Evolutionary conservation across 352 stramenopile genomes (phyloP), one percentile per base, ranked within the genome.

Genomic region (Phytophthora idaei): DNA sequence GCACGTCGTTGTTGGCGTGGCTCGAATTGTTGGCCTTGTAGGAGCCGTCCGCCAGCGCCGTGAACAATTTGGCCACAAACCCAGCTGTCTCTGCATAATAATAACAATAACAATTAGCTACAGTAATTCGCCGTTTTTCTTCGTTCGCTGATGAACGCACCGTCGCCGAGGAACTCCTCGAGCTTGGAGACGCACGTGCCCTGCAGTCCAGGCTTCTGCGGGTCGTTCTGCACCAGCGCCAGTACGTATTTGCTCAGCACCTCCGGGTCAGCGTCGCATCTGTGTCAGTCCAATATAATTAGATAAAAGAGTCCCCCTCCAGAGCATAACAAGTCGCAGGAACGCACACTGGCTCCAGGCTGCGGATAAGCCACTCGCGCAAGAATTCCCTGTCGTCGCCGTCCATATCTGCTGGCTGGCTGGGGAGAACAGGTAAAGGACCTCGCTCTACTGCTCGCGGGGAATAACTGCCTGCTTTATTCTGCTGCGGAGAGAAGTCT

Each of bases 201-300:
- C 32, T 81, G 76, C 44, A 96, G 64, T 0, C 83, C 88, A 4
- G 80, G 66, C 54, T 90, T 92, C 66, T 79, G 78, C 47, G 87
- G 89, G 56, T 96, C 76, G 64, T 89, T 91, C 75, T 94, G 86
- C 62, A 96, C 83, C 37, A 96, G 69, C 48, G 89, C 89, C 17
- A 95, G 63, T 41, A 96, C 87, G 63, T 96, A 96, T 63, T 96
- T 96, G 64, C 85, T 93, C 64, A 96, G 59, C 49, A 96, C 89
- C 25, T 92, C 86, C 1, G 89, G 89, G 65, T 96, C 89, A 1
- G 89, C 89, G 41, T 96, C 89, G 57, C 89, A 94, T 59, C 88
- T 96, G 28, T 44, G 45, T 14, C 17, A 17, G 21, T 17, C 10
- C 42, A 32, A 58, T 29, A 37, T 8, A 61, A 46, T 37, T 28